These are phyloP conservation scores for Alternaria infectoria DNA, from an alignment of 2,329 filamentous ascomycete genomes.

Conservation along the genomic window DNA sequence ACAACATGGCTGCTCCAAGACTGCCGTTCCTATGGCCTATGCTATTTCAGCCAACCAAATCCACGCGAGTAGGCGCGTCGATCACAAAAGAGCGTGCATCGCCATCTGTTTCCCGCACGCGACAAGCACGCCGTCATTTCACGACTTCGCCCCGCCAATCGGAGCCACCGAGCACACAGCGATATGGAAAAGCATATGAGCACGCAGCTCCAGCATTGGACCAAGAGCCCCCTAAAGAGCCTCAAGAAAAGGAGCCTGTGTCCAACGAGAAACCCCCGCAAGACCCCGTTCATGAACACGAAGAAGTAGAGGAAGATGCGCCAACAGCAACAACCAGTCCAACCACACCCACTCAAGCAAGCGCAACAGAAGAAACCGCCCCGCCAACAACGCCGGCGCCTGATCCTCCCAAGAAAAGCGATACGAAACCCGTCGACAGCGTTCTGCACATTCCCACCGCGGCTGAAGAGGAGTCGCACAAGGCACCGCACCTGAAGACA, in stretches of 20 bases:
- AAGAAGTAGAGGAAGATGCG: conserved; percentile 34
- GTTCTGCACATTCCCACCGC: conserved; percentile 52
- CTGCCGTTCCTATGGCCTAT: conserved; percentile 57
- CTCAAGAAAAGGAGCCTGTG: conserved; percentile 4
- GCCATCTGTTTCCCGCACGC: conserved; percentile 16
- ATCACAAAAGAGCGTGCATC: conserved; percentile 10
- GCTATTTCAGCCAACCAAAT: conserved; percentile 46
- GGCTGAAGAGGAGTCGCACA: conserved; percentile 49
- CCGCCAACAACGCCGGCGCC: conserved; percentile 19
- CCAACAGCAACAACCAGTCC: conserved; percentile 23
- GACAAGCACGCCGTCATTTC: conserved; percentile 26
- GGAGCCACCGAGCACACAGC: conserved; percentile 44
- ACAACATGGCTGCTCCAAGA: conserved; percentile 52
- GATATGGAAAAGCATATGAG: conserved; percentile 58
- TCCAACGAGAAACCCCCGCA: conserved; percentile 7
- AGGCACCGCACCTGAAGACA: conserved; percentile 71
- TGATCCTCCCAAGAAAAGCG: conserved; percentile 29
- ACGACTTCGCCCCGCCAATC: conserved; percentile 38
- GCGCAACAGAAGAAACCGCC: conserved; percentile 17
- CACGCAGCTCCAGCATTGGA: conserved; percentile 49
- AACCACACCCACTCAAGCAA: conserved; percentile 16
- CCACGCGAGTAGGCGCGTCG: conserved; percentile 26
- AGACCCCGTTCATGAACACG: conserved; percentile 23
- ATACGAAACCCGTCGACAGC: conserved; percentile 48
- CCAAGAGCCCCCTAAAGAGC: conserved; percentile 9